Conservation (phyloP, 2,329 filamentous ascomycete genomes). For the Magnaporthiopsis poae region DNA sequence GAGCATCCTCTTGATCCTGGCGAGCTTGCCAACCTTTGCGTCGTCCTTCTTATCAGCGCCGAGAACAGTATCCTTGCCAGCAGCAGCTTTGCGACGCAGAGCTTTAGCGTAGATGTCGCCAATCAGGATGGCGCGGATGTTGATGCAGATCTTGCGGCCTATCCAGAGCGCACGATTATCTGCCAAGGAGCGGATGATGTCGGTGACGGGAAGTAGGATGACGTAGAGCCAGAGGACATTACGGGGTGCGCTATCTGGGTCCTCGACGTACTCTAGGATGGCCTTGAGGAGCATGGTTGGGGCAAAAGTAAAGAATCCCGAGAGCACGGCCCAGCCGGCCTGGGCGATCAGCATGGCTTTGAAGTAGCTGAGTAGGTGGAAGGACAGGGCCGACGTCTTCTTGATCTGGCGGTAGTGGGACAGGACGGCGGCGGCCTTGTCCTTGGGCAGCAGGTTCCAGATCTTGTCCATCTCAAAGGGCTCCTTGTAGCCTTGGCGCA, state of each 20-base stretch:
- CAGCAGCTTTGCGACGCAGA: constrained; percentile 76
- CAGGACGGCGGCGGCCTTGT: constrained; percentile 76
- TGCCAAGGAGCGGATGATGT: constrained; percentile 68
- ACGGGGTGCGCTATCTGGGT: constrained; percentile 60
- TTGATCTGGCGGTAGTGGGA: constrained; percentile 75
- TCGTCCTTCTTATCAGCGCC: constrained; percentile 44
- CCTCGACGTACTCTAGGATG: constrained; percentile 89
- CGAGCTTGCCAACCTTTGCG: constrained; percentile 31
- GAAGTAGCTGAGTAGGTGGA: constrained; percentile 79
- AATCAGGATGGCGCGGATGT: constrained; percentile 85
- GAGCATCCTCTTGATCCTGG: constrained; percentile 45
- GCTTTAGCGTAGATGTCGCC: constrained; percentile 97
- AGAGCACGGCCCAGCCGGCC: constrained; percentile 67
- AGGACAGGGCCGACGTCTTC: constrained; percentile 68
- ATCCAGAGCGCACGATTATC: constrained; percentile 87
- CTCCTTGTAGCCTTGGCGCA: constrained; percentile 80
- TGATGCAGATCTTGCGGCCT: constrained; percentile 86
- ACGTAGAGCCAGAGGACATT: constrained; percentile 96
- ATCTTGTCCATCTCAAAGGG: constrained; percentile 75
- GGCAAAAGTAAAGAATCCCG: constrained; percentile 76
- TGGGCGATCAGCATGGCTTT: constrained; percentile 65
- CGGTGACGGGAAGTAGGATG: constrained; percentile 75
- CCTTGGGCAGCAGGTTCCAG: constrained; percentile 81
- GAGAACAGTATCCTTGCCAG: constrained; percentile 63
- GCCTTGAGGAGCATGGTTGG: constrained; percentile 84